Evolutionary conservation across 768 basidiomycete genomes (phyloP).

Genomic region (Boletus rufocinnamomeus): DNA sequence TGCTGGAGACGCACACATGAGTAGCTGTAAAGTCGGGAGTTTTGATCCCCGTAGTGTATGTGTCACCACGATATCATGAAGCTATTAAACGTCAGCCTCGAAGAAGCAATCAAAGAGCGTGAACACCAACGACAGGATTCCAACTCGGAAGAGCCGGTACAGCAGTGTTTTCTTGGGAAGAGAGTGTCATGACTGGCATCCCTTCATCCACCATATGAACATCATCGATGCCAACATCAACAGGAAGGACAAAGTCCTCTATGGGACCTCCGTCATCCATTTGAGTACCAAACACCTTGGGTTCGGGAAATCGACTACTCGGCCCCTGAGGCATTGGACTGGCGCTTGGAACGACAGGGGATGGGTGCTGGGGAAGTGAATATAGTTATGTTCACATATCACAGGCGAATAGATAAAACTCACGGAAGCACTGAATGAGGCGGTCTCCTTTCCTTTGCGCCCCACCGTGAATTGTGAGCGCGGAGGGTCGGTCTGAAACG

Average conservation of each 20-base stretch:
- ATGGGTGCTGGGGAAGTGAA: conserved; percentile 4
- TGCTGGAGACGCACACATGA: conserved; percentile 43
- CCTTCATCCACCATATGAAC: conserved; percentile 36
- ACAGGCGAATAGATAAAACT: neutral
- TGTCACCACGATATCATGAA: conserved; percentile 60
- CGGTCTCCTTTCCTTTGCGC: conserved; percentile 23
- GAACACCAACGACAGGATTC: conserved; percentile 53
- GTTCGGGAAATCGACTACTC: conserved; percentile 11
- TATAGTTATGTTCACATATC: neutral
- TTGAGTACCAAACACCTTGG: conserved; percentile 25
- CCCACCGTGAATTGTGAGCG: conserved; percentile 20
- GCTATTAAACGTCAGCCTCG: conserved; percentile 37
- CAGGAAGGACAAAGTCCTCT: conserved; percentile 17
- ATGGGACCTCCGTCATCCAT: conserved; percentile 13
- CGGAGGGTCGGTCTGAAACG: conserved; percentile 26
- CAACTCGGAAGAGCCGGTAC: conserved; percentile 48
- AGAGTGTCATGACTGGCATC: conserved; percentile 7
- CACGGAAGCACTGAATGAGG: conserved; percentile 5
- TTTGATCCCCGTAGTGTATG: conserved; percentile 46
- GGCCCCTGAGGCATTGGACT: conserved; percentile 23
- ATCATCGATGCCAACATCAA: conserved; percentile 34
- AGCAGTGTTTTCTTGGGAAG: conserved; percentile 35
- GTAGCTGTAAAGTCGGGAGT: conserved; percentile 52
- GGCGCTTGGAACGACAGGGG: conserved; percentile 25
- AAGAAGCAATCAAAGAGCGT: neutral